Evolutionary conservation across 164 flowering plant species (phyloP).

Genomic region (Magnolia officinalis): DNA sequence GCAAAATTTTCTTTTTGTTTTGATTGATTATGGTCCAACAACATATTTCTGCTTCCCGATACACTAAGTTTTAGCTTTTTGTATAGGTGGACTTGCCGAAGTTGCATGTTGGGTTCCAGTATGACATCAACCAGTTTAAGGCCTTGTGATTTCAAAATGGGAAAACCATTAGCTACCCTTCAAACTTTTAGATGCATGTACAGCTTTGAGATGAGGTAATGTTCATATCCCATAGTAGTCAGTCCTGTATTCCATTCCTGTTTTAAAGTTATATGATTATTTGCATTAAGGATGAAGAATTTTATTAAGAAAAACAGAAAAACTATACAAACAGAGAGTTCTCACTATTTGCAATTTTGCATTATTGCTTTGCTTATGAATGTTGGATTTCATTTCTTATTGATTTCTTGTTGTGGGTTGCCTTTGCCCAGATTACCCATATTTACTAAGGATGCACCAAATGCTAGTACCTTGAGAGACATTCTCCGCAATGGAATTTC

Average conservation of each 20-base stretch:
- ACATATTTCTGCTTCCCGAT: not conserved
- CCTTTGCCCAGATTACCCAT: slow-evolving; percentile 59
- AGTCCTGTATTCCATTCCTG: not conserved
- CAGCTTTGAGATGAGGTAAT: slow-evolving; percentile 72
- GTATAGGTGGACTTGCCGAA: slow-evolving; percentile 81
- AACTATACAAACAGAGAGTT: not conserved
- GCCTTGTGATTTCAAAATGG: slow-evolving; percentile 93
- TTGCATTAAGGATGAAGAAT: too few species aligned
- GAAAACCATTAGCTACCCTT: slow-evolving; percentile 59
- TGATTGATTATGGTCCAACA: not conserved
- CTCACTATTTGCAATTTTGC: not conserved
- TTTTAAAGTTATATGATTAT: not conserved
- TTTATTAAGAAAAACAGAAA: too few species aligned
- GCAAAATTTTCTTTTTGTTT: not conserved
- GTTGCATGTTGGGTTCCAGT: slow-evolving; percentile 51
- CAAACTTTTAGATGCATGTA: slow-evolving; percentile 66
- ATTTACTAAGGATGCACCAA: slow-evolving; percentile 33
- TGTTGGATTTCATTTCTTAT: not conserved
- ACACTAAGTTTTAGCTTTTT: not conserved
- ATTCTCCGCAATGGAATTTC: slow-evolving; percentile 50
- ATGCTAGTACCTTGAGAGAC: slow-evolving; percentile 37
- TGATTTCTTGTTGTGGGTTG: not conserved
- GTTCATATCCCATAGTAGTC: not conserved
- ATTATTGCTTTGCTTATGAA: not conserved
- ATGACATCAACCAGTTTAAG: slow-evolving; percentile 59